Evolutionary conservation across 2,329 filamentous ascomycete genomes (phyloP), one percentile per base, ranked within the genome.

Genomic region (Curvularia verruculosa): DNA sequence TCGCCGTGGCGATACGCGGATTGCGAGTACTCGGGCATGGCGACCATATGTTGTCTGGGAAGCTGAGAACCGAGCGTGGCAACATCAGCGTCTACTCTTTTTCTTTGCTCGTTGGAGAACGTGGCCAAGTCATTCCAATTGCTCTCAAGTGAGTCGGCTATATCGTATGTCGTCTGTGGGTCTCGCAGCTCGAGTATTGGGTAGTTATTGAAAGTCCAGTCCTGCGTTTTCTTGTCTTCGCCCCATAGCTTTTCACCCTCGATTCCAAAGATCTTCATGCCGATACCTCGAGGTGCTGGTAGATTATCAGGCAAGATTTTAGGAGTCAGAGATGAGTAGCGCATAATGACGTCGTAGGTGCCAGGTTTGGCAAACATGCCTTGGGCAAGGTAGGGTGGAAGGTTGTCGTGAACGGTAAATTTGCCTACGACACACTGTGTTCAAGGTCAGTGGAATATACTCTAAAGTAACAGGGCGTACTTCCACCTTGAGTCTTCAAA

Each of bases 401-500:
- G 72, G 39, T 80, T 74, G 28, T 77, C 64, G 66, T 48, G 68
- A 56, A 82, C 76, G 15, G 77, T 73, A 46, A 82, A 75, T 12
- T 76, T 80, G 41, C 79, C 80, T 67, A 82, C 82, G 19, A 83
- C 77, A 40, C 65, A 69, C 66, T 64, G 6, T 3, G 13, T 12
- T 3, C n/a, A 0, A 8, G 1, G 29, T 47, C 6, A 53, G 37
- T 34, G 19, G 5, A 2, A 3, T 1, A 19, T 2, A 10, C 15
- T 28, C 1, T 6, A 15, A 34, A 18, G 5, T 13, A 21, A 13
- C 2, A 10, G 5, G 1, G 9, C 0, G 1, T 8, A 59, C 64
- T 53, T 56, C 83, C 74, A 26, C 79, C 79, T 62, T 83, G 79
- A 0, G 80, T 82, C 51, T 80, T 75, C 39, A 78, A 73, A 63